Conservation (phyloP, 2,329 filamentous ascomycete genomes). For the Cadophora sp. region DNA sequence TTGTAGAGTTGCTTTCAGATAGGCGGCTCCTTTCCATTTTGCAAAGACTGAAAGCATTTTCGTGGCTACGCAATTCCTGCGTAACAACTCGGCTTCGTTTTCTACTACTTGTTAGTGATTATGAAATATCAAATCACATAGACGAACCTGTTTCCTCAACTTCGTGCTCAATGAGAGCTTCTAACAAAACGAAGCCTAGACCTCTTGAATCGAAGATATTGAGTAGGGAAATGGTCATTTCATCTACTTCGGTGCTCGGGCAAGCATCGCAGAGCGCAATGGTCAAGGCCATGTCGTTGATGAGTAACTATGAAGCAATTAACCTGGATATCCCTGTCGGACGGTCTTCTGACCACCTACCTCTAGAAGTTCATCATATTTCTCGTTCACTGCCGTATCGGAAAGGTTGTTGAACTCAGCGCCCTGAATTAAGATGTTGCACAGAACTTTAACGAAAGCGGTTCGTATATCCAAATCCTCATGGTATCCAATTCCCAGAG, state of each 20-base stretch:
- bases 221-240: conserved; percentile 70
- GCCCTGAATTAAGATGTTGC: conserved; percentile 74
- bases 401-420: conserved; percentile 74
- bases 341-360: conserved; percentile 50
- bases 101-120: conserved; percentile 48
- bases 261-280: conserved; percentile 70
- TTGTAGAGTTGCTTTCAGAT: conserved; percentile 68
- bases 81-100: conserved; percentile 70
- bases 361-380: conserved; percentile 70
- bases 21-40: conserved; percentile 72
- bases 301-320: conserved; percentile 56
- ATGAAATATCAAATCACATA: not conserved
- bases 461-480: conserved; percentile 73
- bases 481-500: conserved; percentile 73
- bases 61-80: conserved; percentile 74
- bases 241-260: conserved; percentile 71
- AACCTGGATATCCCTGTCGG: conserved; percentile 14
- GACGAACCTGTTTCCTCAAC: conserved; percentile 67
- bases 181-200: conserved; percentile 66
- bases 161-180: conserved; percentile 72
- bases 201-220: conserved; percentile 75
- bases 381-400: conserved; percentile 71
- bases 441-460: conserved; percentile 73
- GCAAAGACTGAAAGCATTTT: conserved; percentile 76
- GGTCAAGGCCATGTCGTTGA: conserved; percentile 66